A percentile compares a stretch with the other conserved stretches of the same genome.
These are phyloP conservation scores for Spathaspora sp. DNA, from an alignment of 1,139 yeast genomes.

Conservation along the genomic window DNA sequence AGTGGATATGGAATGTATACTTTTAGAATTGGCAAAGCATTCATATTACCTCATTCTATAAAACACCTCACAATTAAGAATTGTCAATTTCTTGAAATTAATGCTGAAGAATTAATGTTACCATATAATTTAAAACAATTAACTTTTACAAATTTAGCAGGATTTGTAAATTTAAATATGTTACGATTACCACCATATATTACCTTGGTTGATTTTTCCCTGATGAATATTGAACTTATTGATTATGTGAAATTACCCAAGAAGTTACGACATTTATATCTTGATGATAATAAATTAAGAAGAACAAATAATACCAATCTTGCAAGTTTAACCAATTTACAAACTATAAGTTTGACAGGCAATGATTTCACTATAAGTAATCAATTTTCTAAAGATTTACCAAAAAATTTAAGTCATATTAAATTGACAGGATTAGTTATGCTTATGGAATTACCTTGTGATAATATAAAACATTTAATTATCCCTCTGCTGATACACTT, in stretches of 20 bases:
- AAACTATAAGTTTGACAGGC: conserved; percentile 5
- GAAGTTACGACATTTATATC: conserved; percentile 3
- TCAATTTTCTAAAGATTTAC: conserved; percentile 5
- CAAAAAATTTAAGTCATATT: conserved; percentile 4
- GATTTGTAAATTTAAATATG: conserved; percentile 4
- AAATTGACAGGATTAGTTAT: conserved; percentile 1
- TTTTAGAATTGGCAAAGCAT: conserved; percentile 7
- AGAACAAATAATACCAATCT: conserved; percentile 3
- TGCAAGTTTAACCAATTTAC: conserved; percentile 1
- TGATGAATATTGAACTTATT: conserved; percentile 8
- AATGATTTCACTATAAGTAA: conserved; percentile 3
- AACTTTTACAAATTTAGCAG: conserved; percentile 7
- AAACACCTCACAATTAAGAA: conserved; percentile 6
- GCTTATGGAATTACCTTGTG: conserved; percentile 5
- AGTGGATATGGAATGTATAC: conserved; percentile 6
- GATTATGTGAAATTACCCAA: conserved; percentile 5
- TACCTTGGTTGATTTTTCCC: conserved; percentile 6
- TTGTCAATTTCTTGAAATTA: conserved; percentile 7
- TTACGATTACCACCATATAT: conserved; percentile 5
- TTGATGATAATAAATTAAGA: conserved; percentile 9
- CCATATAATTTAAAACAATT: conserved; percentile 5
- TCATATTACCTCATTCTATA: conserved; percentile 5
- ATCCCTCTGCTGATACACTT: conserved; percentile 3
- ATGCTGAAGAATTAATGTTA: conserved; percentile 4
- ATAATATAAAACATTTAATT: conserved; percentile 2